A percentile compares a stretch with the other conserved stretches of the same genome.
Conservation (phyloP, 495 filamentous ascomycete genomes). For the Tuber indicum region DNA sequence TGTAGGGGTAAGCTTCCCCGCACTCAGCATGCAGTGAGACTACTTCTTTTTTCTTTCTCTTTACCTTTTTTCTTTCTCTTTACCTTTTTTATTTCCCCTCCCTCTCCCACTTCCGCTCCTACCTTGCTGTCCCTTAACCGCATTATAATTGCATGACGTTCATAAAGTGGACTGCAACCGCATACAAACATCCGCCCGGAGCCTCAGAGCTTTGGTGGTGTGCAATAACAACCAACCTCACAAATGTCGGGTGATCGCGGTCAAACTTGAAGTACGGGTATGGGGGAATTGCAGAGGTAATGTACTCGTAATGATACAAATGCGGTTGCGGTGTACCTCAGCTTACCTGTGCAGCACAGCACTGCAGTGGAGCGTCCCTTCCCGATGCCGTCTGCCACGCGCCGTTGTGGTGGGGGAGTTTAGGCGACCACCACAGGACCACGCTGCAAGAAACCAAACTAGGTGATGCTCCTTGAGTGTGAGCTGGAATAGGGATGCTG, state of each 20-base stretch:
- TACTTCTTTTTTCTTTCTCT: background rate
- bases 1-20: background rate
- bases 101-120: background rate
- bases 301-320: background rate
- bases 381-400: background rate
- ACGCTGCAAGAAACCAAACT: background rate
- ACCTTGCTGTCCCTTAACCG: background rate
- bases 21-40: background rate
- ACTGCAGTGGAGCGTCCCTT: background rate
- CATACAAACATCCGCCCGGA: too few relatives aligned
- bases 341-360: background rate
- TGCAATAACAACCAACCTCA: too few relatives aligned
- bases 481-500: background rate
- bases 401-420: too few relatives aligned
- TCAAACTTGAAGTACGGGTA: background rate
- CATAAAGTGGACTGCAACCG: too few relatives aligned
- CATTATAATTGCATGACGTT: too few relatives aligned
- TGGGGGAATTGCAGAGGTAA: background rate
- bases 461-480: background rate
- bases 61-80: too few relatives aligned
- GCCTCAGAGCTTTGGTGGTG: too few relatives aligned
- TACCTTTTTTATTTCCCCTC: too few relatives aligned
- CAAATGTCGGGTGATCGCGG: too few relatives aligned
- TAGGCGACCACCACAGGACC: background rate
- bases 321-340: background rate